Evolutionary conservation across 2,329 filamentous ascomycete genomes (phyloP), one percentile per base, ranked within the genome.

Genomic region (Alternaria triticina): DNA sequence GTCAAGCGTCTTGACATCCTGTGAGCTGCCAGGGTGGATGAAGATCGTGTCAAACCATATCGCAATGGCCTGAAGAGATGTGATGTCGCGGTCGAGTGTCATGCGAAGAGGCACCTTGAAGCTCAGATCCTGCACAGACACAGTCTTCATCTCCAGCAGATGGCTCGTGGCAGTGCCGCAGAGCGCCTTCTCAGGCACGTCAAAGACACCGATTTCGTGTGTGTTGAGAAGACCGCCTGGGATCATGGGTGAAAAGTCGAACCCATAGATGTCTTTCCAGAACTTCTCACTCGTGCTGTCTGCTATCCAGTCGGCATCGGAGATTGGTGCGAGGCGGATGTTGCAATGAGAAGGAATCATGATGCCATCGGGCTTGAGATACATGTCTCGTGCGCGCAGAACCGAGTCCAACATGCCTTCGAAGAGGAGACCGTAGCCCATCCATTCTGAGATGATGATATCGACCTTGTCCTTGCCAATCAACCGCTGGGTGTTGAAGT

Each of bases 21-120:
- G 70, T 3, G 63, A 54, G 57, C 72, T 71, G 27, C 68, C 66
- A 0, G 87, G 86, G 10, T 89, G 88, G 68, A 91, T 87, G 81
- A 97, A 97, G 84, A 96, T 96, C 23, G 91, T 95, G 78, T 98
- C 95, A 77, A 97, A 97, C 93, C 94, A 97, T 70, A 97, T 87
- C 13, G 93, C 85, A 79, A 94, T 97, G 5, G 93, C 95, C 75
- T 97, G 93, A n/a, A 97, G 82, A 2, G 85, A 83, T 63, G 91
- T 88, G 59, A 90, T 83, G 64, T 91, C 87, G 47, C 86, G 82
- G 1, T 83, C 85, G 6, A 96, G 75, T 15, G 83, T 86, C 10
- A 89, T 86, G 58, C 86, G 77, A 83, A 93, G 96, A 4, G 86
- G 81, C 9, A 89, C 87, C 50, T 87, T 87, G 82, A 97, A 97